Conservation (phyloP, 2,329 filamentous ascomycete genomes). For the Paraphoma sp. region DNA sequence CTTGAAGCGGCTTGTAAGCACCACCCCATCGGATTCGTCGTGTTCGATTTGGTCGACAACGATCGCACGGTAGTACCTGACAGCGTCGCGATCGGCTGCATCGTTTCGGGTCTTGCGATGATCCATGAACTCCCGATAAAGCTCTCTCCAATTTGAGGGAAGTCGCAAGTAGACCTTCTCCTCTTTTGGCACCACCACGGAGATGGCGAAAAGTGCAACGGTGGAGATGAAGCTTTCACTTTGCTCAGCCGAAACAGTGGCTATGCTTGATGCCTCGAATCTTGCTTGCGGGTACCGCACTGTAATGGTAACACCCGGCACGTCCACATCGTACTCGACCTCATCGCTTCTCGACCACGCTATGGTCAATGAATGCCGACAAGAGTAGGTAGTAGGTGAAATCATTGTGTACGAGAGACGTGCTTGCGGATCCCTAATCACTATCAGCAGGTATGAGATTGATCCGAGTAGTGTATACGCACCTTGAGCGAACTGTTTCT, state of each 20-base stretch:
- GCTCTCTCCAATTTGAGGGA: slow-evolving; percentile 80
- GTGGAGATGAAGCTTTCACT: slow-evolving; percentile 89
- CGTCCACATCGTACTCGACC: slow-evolving; percentile 50
- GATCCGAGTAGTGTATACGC: slow-evolving; percentile 4
- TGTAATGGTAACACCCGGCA: slow-evolving; percentile 52
- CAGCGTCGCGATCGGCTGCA: slow-evolving; percentile 69
- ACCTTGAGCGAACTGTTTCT: slow-evolving; percentile 85
- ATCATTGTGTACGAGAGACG: slow-evolving; percentile 72
- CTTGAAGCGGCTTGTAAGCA: slow-evolving; percentile 78
- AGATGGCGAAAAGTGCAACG: slow-evolving; percentile 80
- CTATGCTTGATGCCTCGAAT: slow-evolving; percentile 76
- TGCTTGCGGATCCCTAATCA: slow-evolving; percentile 69
- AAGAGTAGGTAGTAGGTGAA: slow-evolving; percentile 76
- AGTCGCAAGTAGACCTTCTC: slow-evolving; percentile 83
- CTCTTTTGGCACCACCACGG: slow-evolving; percentile 78
- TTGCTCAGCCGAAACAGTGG: slow-evolving; percentile 77
- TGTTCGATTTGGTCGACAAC: slow-evolving; percentile 71
- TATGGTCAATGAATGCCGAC: slow-evolving; percentile 76
- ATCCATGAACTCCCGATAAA: slow-evolving; percentile 81
- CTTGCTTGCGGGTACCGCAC: slow-evolving; percentile 58
- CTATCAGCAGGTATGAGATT: slow-evolving; percentile 1
- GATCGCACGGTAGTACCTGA: slow-evolving; percentile 73
- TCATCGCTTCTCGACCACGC: slow-evolving; percentile 79
- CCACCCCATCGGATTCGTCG: slow-evolving; percentile 60
- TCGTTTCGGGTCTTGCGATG: slow-evolving; percentile 74